A percentile compares a stretch with the other conserved stretches of the same genome.
phyloP scores from a whole-genome alignment of 495 filamentous ascomycete species.

The Penicillium cataractarum region DNA sequence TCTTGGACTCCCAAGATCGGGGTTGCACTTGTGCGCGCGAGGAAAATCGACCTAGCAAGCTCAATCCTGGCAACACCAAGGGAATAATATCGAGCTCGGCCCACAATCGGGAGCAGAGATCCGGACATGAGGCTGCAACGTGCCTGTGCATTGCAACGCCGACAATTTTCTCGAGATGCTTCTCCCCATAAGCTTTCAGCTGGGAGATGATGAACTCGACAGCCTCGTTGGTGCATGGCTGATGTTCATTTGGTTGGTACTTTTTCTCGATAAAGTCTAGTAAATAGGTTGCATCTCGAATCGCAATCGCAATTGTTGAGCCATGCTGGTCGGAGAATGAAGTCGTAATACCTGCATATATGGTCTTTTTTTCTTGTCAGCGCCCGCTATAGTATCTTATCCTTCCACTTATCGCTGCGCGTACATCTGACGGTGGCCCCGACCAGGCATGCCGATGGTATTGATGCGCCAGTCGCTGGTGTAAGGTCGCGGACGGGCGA shows the following conservation, averaged over 20 bases:
- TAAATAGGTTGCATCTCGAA: conserved; percentile 78
- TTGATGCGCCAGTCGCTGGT: conserved; percentile 34
- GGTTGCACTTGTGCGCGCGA: conserved; percentile 7
- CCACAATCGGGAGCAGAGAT: conserved; percentile 76
- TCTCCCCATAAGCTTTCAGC: conserved; percentile 59
- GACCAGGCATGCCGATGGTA: conserved; percentile 31
- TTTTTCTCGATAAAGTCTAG: conserved; percentile 71
- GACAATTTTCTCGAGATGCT: conserved; percentile 68
- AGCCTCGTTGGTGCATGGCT: conserved; percentile 45
- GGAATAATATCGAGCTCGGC: conserved; percentile 76
- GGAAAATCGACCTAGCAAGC: conserved; percentile 25
- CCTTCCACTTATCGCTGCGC: background rate
- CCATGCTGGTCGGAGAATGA: conserved; percentile 52
- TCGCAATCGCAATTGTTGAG: conserved; percentile 64
- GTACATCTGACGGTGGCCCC: conserved; percentile 27
- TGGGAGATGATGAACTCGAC: conserved; percentile 55
- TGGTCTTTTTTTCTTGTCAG: conserved; percentile 49
- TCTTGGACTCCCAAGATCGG: conserved; percentile 51
- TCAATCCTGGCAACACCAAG: conserved; percentile 52
- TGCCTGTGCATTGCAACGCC: conserved; percentile 50
- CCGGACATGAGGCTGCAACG: conserved; percentile 56
- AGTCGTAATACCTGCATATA: conserved; percentile 66
- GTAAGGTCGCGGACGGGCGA: conserved; percentile 36
- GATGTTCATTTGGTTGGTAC: conserved; percentile 34
- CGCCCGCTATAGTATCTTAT: background rate